Conservation (phyloP, 768 basidiomycete genomes). For the Boletus subcaerulescens region DNA sequence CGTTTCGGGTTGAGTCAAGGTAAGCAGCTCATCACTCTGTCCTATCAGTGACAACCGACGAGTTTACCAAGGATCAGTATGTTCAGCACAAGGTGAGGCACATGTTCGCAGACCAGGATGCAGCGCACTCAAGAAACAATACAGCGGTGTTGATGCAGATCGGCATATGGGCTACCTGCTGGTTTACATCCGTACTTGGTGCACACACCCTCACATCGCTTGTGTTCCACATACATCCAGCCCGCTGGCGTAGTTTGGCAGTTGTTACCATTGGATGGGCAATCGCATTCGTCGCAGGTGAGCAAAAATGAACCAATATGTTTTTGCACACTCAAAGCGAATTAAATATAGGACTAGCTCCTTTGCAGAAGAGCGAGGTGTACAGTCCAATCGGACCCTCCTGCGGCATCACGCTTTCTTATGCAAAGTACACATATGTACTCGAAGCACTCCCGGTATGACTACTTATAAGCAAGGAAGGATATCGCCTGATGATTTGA, state of each 20-base stretch:
- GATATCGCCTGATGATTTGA: slow-evolving; percentile 1
- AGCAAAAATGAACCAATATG: slow-evolving; percentile 15
- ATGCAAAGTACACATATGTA: slow-evolving; percentile 43
- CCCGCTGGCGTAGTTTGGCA: slow-evolving; percentile 43
- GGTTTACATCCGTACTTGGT: slow-evolving; percentile 63
- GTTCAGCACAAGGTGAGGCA: slow-evolving; percentile 57
- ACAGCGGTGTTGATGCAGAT: slow-evolving; percentile 58
- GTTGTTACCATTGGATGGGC: slow-evolving; percentile 55
- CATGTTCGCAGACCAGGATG: background rate
- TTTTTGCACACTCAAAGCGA: background rate
- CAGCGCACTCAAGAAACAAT: background rate
- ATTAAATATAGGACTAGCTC: slow-evolving; percentile 34
- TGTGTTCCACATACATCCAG: slow-evolving; percentile 53
- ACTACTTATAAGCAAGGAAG: background rate
- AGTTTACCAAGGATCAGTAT: slow-evolving; percentile 40
- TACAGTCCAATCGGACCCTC: slow-evolving; percentile 53
- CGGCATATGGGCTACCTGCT: slow-evolving; percentile 58
- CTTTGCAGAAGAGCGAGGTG: slow-evolving; percentile 35
- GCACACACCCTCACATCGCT: slow-evolving; percentile 68
- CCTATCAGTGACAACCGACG: background rate
- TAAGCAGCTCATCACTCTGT: slow-evolving; percentile 19
- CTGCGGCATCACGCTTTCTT: slow-evolving; percentile 48
- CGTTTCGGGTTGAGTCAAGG: slow-evolving; percentile 47
- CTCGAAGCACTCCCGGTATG: slow-evolving; percentile 65
- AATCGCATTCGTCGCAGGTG: slow-evolving; percentile 48